Evolutionary conservation across 139 green algal genomes (phyloP).

Genomic region (Coelastrella sp.): DNA sequence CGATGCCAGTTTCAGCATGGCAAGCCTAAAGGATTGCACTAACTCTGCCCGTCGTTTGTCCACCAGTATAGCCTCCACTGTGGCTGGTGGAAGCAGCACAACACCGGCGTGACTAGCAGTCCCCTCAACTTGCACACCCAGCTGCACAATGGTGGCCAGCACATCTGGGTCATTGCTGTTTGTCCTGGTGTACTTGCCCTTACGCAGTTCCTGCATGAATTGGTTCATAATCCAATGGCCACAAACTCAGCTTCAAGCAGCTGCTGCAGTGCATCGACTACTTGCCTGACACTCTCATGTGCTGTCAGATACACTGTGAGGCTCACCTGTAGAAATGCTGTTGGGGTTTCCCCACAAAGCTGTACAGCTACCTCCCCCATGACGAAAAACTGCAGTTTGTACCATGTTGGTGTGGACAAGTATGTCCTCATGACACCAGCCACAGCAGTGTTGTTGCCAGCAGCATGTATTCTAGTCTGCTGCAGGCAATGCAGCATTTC

Average conservation of each 20-base stretch:
- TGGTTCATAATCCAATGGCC: too few relatives aligned
- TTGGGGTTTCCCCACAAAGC: constrained; percentile 82
- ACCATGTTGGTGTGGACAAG: neutral
- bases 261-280: neutral
- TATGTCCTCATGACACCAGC: neutral
- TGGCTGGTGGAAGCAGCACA: constrained; percentile 70
- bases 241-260: too few relatives aligned
- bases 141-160: constrained; percentile 67
- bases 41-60: constrained; percentile 74
- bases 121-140: constrained; percentile 76
- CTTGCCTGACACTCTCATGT: neutral
- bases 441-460: neutral
- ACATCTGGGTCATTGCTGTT: constrained; percentile 63
- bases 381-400: constrained; percentile 69
- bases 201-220: constrained; percentile 71
- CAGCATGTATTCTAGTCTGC: neutral
- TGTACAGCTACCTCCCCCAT: constrained; percentile 81
- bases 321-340: constrained; percentile 74
- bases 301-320: neutral
- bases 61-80: constrained; percentile 75
- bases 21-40: constrained; percentile 84
- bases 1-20: constrained; percentile 83
- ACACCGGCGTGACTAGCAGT: constrained; percentile 60
- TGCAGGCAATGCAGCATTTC: neutral
- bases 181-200: constrained; percentile 73